Conservation (phyloP, 2,329 filamentous ascomycete genomes). For the Fusarium nurragi region DNA sequence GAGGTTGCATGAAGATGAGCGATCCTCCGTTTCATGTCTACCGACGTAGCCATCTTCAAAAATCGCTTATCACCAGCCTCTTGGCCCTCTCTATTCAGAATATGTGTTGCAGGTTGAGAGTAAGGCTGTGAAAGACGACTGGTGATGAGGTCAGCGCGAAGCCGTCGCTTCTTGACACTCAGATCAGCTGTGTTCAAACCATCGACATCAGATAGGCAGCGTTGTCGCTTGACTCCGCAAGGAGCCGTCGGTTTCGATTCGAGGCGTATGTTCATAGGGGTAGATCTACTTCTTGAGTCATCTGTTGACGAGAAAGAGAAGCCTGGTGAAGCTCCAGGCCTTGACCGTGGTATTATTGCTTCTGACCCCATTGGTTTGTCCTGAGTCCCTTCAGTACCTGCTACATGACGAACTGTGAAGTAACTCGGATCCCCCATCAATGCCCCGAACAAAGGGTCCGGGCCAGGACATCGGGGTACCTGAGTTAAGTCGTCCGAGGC, state of each 20-base stretch:
- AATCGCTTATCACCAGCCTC: constrained; percentile 59
- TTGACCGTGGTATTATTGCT: neutral
- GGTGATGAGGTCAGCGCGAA: constrained; percentile 71
- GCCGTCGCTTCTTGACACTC: constrained; percentile 72
- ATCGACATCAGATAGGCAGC: constrained; percentile 67
- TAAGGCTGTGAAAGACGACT: constrained; percentile 75
- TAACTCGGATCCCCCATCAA: constrained; percentile 28
- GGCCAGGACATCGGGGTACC: constrained; percentile 36
- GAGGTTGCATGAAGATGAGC: constrained; percentile 60
- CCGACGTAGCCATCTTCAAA: constrained; percentile 57
- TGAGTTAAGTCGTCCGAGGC: constrained; percentile 28
- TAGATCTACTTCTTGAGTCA: neutral
- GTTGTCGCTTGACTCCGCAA: constrained; percentile 58
- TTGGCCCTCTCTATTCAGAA: constrained; percentile 67
- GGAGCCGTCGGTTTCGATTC: neutral
- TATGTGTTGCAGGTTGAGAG: constrained; percentile 74
- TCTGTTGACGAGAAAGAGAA: constrained; percentile 32
- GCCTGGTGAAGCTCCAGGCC: neutral
- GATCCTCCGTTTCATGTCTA: constrained; percentile 50
- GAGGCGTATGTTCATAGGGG: constrained; percentile 24
- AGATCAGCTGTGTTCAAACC: constrained; percentile 61
- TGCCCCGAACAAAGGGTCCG: constrained; percentile 37
- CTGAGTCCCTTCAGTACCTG: neutral
- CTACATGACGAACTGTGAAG: neutral
- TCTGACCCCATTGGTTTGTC: neutral